phyloP scores from a whole-genome alignment of 139 green algal genomes.

The Chlamydomonas eustigma region DNA sequence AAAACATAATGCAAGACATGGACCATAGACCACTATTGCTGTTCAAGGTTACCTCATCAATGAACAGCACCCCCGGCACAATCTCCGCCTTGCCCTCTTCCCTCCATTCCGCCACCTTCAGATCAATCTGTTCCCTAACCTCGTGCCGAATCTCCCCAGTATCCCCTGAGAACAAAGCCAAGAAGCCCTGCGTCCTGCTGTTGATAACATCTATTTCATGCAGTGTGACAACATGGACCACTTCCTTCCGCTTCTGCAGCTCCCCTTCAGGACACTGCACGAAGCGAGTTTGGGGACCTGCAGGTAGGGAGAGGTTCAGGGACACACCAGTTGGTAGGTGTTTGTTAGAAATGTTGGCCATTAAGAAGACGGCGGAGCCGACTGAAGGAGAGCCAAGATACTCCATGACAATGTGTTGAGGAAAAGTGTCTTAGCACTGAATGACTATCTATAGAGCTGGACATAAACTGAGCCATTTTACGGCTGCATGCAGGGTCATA shows the following conservation, averaged over 20 bases:
- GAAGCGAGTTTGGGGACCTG: conserved; percentile 90
- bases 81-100: conserved; percentile 99
- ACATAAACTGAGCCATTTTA: too few species aligned
- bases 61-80: conserved; percentile 63
- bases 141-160: conserved; percentile 96
- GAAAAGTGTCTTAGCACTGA: too few species aligned
- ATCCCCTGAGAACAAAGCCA: conserved; percentile 97
- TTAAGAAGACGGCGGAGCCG: background rate
- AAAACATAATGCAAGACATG: too few species aligned
- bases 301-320: background rate
- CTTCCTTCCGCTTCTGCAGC: conserved; percentile 96
- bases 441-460: too few species aligned
- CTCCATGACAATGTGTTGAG: too few species aligned
- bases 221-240: conserved; percentile 95
- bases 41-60: conserved; percentile 21
- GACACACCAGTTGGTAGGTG: background rate
- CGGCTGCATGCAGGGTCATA: background rate
- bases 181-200: conserved; percentile 88
- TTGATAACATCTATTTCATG: conserved; percentile 99
- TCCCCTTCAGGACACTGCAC: conserved; percentile 97
- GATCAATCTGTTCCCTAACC: conserved; percentile 90
- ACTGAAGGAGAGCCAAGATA: too few species aligned
- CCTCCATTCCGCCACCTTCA: conserved; percentile 88
- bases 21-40: too few species aligned
- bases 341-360: background rate